These are phyloP conservation scores for Zarea fungicola DNA, from an alignment of 2,329 filamentous ascomycete genomes.

Conservation along the genomic window DNA sequence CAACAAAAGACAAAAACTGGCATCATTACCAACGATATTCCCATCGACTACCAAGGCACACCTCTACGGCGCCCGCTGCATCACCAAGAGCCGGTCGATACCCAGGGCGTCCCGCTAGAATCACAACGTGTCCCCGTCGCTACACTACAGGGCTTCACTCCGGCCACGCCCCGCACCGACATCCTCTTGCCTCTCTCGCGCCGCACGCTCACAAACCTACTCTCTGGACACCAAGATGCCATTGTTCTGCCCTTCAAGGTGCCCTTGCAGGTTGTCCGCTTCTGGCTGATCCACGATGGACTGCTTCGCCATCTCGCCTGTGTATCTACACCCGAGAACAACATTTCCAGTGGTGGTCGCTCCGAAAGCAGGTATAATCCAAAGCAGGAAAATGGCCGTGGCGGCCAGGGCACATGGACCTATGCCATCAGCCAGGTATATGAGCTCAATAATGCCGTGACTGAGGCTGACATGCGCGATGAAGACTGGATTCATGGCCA, in stretches of 20 bases:
- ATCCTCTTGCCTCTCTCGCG: constrained; percentile 47
- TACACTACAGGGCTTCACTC: constrained; percentile 42
- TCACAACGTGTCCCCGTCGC: constrained; percentile 48
- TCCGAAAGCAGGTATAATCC: constrained; percentile 12
- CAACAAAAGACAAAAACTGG: no score
- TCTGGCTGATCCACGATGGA: constrained; percentile 56
- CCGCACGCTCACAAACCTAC: constrained; percentile 43
- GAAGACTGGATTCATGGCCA: constrained; percentile 49
- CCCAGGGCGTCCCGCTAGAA: constrained; percentile 29
- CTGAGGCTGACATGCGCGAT: constrained; percentile 44
- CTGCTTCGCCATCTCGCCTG: constrained; percentile 55
- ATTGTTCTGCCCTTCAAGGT: constrained; percentile 53
- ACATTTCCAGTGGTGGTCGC: constrained; percentile 26
- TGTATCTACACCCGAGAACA: constrained; percentile 50
- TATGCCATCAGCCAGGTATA: constrained; percentile 45
- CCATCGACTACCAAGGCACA: constrained; percentile 8
- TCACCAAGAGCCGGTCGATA: constrained; percentile 16
- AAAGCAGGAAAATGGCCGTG: constrained; percentile 23
- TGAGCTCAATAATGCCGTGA: constrained; percentile 55
- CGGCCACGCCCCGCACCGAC: constrained; percentile 47
- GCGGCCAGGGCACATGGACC: constrained; percentile 19
- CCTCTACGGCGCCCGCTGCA: constrained; percentile 25
- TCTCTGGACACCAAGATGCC: constrained; percentile 46
- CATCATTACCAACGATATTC: constrained; percentile 7
- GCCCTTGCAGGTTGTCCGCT: constrained; percentile 48